Evolutionary conservation across 1,284 basidiomycete species (phyloP), one percentile per base, ranked within the genome.

Genomic region (Wolfiporia cocos): DNA sequence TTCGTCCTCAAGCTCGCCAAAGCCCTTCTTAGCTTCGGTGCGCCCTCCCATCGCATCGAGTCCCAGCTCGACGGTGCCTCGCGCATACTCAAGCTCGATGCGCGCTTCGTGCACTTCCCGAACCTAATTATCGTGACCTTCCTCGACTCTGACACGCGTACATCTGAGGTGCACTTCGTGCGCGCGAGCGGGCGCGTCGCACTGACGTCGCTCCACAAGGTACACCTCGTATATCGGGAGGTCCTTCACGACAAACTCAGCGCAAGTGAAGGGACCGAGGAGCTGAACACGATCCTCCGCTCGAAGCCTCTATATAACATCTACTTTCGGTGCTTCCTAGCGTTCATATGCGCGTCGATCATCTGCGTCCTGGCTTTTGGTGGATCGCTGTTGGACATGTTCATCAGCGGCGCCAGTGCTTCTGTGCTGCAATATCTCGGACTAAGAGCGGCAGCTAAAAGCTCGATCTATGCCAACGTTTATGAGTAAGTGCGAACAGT

Each of bases 11-110:
- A 81, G 54, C 73, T 93, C 21, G 85, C 87, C 19, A 88, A 86
- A 61, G 85, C 86, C 9, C 70, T 94, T 31, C 73, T 94, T 54
- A 70, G 74, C 3, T 90, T 86, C 57, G 90, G 91, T 17, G 86
- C 90, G 17, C 91, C 90, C 3, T 90, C 88, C 20, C 91, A 93
- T 62, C 74, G 90, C 23, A 83, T 92, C 51, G 87, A 92, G 62
- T 80, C 83, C 1, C 90, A 92, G 58, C 71, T 94, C 10, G 67
- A 68, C 34, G 67, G 70, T 1, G 74, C 76, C 2, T 72, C 78
- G 5, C 59, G 64, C 4, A 71, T 74, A 23, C 67, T 85, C 19
- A 67, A 74, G 34, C 64, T 81, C 62, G 59, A 71, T 64, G 85
- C 75, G n/a, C 69, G 85, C 53, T 89, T 92, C 56, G 81, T 90